Conservation (phyloP, 106 monocot genomes). For the Allium cepa region DNA sequence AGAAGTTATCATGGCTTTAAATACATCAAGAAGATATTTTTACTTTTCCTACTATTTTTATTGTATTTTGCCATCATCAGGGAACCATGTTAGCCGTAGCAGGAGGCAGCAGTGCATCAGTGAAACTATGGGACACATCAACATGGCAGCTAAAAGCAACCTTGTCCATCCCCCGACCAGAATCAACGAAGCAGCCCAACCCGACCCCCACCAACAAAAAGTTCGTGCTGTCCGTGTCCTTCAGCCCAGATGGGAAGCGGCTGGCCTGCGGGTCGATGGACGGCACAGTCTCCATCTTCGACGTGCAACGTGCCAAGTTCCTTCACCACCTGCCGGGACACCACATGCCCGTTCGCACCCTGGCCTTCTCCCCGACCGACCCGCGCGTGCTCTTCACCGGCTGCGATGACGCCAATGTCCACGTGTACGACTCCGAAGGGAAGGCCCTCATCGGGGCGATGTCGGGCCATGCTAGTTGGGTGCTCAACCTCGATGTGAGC, state of each 20-base stretch:
- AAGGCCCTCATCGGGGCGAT: constrained; percentile 74
- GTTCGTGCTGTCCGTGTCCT: constrained; percentile 90
- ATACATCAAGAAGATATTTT: too few relatives aligned
- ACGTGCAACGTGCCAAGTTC: constrained; percentile 65
- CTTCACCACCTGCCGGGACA: constrained; percentile 94
- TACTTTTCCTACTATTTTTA: too few relatives aligned
- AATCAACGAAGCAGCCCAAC: constrained; percentile 42
- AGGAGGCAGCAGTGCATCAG: constrained; percentile 74
- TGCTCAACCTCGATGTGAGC: constrained; percentile 80
- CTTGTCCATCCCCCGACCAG: constrained; percentile 59
- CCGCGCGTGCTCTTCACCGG: constrained; percentile 81
- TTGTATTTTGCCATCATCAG: constrained; percentile 16
- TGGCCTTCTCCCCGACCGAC: constrained; percentile 81
- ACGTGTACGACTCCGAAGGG: constrained; percentile 88
- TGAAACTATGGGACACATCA: constrained; percentile 94
- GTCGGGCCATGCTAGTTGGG: constrained; percentile 91
- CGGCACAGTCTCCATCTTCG: constrained; percentile 73
- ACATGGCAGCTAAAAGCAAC: constrained; percentile 68
- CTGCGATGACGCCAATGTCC: constrained; percentile 71
- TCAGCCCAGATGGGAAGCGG: constrained; percentile 81
- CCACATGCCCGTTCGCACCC: constrained; percentile 82
- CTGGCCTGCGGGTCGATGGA: constrained; percentile 88
- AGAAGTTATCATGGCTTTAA: too few relatives aligned
- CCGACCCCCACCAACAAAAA: constrained; percentile 26
- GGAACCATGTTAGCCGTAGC: constrained; percentile 84